Percentiles rank a stretch among this genome's conserved stretches.
Evolutionary conservation across 306 rosid genomes (phyloP).

Genomic region (Gleditsia sinensis): DNA sequence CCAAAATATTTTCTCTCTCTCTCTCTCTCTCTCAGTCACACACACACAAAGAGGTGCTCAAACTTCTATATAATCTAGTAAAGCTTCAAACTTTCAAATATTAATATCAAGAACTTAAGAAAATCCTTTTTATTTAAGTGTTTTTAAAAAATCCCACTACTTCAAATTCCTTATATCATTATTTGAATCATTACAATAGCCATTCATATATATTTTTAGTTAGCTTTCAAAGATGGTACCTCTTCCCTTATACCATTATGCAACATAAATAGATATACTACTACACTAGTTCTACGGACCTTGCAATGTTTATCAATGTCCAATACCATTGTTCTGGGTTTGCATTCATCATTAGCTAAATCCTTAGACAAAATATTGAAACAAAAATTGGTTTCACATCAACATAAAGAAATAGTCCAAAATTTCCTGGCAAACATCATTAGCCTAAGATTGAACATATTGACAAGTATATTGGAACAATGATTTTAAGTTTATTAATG

Average conservation of each 20-base stretch:
- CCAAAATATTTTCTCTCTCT: neutral
- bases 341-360: neutral
- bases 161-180: neutral
- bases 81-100: neutral
- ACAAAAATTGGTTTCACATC: neutral
- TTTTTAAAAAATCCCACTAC: neutral
- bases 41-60: neutral
- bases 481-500: too few relatives aligned
- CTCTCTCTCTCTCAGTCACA: too few relatives aligned
- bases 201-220: too few relatives aligned
- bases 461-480: neutral
- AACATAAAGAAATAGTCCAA: neutral
- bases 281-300: neutral
- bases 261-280: neutral
- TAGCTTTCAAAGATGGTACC: too few relatives aligned
- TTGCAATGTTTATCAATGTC: neutral
- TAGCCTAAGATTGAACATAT: neutral
- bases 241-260: too few relatives aligned
- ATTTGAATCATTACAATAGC: neutral
- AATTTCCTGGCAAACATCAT: neutral
- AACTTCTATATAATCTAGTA: neutral
- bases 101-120: neutral
- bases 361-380: neutral
- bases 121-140: neutral
- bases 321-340: neutral